Base-by-base conservation (phyloP, 768 basidiomycete species). In the Kwoniella dendrophila region DNA sequence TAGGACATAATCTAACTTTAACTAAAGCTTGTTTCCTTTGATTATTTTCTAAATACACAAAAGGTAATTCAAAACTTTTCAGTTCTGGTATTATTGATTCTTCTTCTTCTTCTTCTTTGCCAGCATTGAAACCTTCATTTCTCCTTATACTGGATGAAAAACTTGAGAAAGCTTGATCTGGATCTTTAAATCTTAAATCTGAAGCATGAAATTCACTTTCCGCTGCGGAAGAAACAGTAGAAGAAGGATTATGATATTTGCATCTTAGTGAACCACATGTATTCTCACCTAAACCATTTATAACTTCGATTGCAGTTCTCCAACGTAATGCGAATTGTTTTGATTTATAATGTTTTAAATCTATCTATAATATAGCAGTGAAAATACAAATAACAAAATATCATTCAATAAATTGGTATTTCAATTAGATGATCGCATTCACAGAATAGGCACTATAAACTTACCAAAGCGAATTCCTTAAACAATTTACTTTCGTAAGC, bases 301-400 rank as follows among this genome's bases (percentile, higher is more conserved):
- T 81, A 14, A 97, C 93, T 79, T 98, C 95, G 1, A 83, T 81
- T 73, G 96, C 93, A 0, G 93, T 93, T 33, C 95, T 83, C 95
- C 95, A 98, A 14, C 95, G 87, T 4, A 98, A 83, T 0, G 92
- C 86, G 74, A 98, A 88, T 88, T 93, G 63, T 24, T 91, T 90
- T 0, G 89, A 87, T 81, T 92, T 96, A 83, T 90, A 96, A 74
- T 97, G 95, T 81, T 97, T 97, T 62, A 97, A 81, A 79, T 97
- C 92, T 74, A 79, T 74, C 77, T 78, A 56, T 5, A 20, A 10
- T 27, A n/a, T 32, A 60, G n/a, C 24, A 32, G n/a, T n/a, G n/a
- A 16, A 40, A 27, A 22, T 29, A 11, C 33, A 18, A 52, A 32
- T n/a, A 32, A 33, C 4, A 6, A 32, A 27, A n/a, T 47, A 47